Evolutionary conservation across 495 filamentous ascomycete species (phyloP), one percentile per base, ranked within the genome.

Genomic region (Aspergillus haitiensis): DNA sequence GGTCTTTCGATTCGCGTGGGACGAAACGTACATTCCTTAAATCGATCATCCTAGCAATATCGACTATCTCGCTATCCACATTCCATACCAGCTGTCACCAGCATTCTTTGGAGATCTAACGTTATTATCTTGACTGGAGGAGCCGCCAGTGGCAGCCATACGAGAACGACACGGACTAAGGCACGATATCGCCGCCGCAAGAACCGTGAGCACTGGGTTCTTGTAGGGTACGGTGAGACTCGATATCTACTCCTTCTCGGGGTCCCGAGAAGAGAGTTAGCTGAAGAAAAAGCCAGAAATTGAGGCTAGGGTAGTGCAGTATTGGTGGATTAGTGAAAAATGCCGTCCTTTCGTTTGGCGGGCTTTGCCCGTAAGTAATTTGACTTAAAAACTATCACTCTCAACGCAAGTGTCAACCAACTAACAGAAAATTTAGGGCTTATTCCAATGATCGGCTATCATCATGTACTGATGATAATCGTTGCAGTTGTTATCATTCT

Each of bases 401-500:
- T 36, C 15, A 18, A 7, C 1, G 15, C 16, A 21, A 39, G 11
- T 54, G 12, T 13, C 11, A 45, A 40, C 15, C 13, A 40, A 34
- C 60, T 55, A 48, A 71, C 66, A 57, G 39, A 34, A 11, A 33
- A 37, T 37, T 1, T 65, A 96, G 92, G 91, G 67, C 85, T 93
- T 68, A 82, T 97, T 77, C 93, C 94, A 59, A 91, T 96, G 77
- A 86, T 99, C 60, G 94, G 95, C 61, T 99, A 98, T 75, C 94
- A 99, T 76, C 94, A 99, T 84, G 89, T 97, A 48, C 82, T 99
- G 64, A 98, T 99, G 94, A 89, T 98, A 64, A 76, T 99, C 52
- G 96, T 98, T 67, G 92, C 91, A 39, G 80, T 97, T 47, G 84
- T 93, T 2, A 97, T 98, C 69, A 94, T 98, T 74, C 78, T 98